Evolutionary conservation across 176 grass and related monocot genomes (phyloP).

Genomic region (Pharus latifolius): DNA sequence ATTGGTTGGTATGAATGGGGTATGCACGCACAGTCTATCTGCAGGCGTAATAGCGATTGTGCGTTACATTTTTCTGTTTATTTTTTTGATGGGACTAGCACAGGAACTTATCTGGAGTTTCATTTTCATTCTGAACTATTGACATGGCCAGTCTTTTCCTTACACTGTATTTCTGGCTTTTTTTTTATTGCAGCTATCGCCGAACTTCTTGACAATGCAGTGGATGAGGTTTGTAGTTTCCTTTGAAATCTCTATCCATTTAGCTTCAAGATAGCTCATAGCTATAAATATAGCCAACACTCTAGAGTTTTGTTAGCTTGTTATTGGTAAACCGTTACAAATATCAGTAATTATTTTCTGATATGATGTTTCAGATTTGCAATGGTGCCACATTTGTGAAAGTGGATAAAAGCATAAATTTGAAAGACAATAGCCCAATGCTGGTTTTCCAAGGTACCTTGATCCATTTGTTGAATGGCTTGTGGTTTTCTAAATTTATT

Average conservation of each 20-base stretch:
- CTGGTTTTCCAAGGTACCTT: constrained; percentile 86
- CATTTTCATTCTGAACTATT: too few relatives aligned
- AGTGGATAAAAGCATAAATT: constrained; percentile 70
- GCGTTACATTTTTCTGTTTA: too few relatives aligned
- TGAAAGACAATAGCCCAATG: constrained; percentile 79
- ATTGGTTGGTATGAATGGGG: background rate
- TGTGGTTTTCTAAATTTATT: background rate
- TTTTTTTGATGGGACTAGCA: too few relatives aligned
- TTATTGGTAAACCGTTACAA: background rate
- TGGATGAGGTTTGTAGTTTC: constrained; percentile 72
- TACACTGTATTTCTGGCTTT: constrained; percentile 6
- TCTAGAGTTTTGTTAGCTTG: background rate
- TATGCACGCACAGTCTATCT: background rate
- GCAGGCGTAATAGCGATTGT: too few relatives aligned
- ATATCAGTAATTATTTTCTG: constrained; percentile 2
- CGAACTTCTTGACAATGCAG: constrained; percentile 95
- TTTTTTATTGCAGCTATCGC: constrained; percentile 64
- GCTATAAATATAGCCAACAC: background rate
- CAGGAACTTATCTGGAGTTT: too few relatives aligned
- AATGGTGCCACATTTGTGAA: constrained; percentile 88
- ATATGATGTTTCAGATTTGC: constrained; percentile 46
- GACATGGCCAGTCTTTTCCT: background rate
- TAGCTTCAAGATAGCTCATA: background rate
- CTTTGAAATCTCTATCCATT: background rate
- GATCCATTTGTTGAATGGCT: background rate